Base-by-base conservation (phyloP, 1,284 basidiomycete species). In the Schizophyllum amplum region DNA sequence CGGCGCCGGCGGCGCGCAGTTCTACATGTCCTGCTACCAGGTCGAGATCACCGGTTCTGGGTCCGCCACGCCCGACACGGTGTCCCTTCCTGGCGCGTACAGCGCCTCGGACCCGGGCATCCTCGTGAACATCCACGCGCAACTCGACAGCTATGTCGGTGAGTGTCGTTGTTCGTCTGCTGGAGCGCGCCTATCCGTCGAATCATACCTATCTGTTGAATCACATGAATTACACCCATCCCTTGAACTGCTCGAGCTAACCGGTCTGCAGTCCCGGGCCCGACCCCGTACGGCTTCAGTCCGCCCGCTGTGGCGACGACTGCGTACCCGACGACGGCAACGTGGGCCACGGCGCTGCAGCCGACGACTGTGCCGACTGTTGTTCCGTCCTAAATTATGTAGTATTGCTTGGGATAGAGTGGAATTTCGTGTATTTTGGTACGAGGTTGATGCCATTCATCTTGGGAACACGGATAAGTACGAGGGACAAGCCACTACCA, bases 21-120 rank as follows among this genome's bases (percentile, higher is more conserved):
- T 81, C 67, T 83, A 82, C 62, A 74, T 75, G 0, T 76, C 72
- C 22, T 83, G 82, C 65, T 71, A 71, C 26, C 81, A 83, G 64
- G 61, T 83, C 52, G 68, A 57, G 47, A 69, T 83, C 24, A 66
- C 67, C 7, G 78, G 78, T 23, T 70, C 67, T 22, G 72, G 70
- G 5, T 69, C 65, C 24, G 73, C 70, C 9, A 62, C 61, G 0
- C 68, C 77, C 5, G 62, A 59, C 17, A 60, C 61, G 24, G 79
- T 79, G 13, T 63, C 62, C 1, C 69, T 82, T 54, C 80, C 80
- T 0, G 81, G 80, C 7, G 73, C 75, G 11, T 83, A 83, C 63
- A 67, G 62, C 1, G 75, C 75, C 57, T 69, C 56, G 15, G 79
- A 80, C 52, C 72, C 79, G 3, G 80, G 80, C 49, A 76, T 82